Percentiles rank a stretch among this genome's conserved stretches.
Conservation (phyloP, 169 alveolate species). For the Cardiosporidium cionae region DNA sequence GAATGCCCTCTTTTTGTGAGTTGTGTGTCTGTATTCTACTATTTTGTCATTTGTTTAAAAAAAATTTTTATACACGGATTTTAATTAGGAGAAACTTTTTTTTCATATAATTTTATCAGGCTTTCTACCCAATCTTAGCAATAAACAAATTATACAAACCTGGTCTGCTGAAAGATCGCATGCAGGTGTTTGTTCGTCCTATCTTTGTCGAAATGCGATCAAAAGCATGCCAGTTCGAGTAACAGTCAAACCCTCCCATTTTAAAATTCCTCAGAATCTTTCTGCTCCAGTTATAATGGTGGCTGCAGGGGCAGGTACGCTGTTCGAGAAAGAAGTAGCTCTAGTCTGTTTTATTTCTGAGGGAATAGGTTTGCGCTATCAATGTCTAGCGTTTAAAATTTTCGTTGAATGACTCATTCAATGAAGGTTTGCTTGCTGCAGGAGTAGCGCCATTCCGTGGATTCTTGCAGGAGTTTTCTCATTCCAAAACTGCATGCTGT, state of each 20-base stretch:
- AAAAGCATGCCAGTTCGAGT: background rate
- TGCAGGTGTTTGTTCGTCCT: background rate
- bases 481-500: background rate
- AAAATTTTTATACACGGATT: background rate
- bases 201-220: background rate
- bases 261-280: conserved; percentile 32
- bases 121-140: background rate
- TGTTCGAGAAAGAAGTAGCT: background rate
- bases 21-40: background rate
- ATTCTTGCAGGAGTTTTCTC: background rate
- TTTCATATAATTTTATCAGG: background rate
- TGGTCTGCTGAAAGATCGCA: background rate
- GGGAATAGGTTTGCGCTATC: background rate
- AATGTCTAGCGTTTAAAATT: conserved; percentile 32
- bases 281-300: conserved; percentile 40
- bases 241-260: conserved; percentile 28
- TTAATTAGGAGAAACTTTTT: background rate
- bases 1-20: background rate
- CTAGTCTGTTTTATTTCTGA: too few species aligned
- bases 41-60: background rate
- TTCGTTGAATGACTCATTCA: background rate
- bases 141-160: background rate
- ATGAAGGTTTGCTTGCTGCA: background rate
- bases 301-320: conserved; percentile 54
- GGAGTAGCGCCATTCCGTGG: conserved; percentile 22